Conservation (phyloP, 345 rosid species). For the Salix exigua region DNA sequence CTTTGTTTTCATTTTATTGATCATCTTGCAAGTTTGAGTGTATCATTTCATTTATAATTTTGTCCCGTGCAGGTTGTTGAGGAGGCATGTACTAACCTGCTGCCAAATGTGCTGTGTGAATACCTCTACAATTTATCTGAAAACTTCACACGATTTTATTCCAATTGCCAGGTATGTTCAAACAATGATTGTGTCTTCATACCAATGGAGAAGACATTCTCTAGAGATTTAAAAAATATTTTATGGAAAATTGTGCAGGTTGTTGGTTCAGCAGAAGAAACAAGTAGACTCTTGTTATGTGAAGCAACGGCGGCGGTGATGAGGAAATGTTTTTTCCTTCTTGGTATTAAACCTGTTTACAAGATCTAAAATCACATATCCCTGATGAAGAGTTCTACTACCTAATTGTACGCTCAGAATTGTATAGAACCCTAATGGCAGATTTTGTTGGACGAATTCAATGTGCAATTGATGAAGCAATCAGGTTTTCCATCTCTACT, state of each 20-base stretch:
- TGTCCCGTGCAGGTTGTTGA: constrained; percentile 60
- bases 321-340: constrained; percentile 84
- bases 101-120: constrained; percentile 74
- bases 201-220: background rate
- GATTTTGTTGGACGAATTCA: background rate
- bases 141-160: constrained; percentile 65
- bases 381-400: background rate
- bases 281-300: constrained; percentile 75
- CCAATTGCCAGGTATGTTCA: constrained; percentile 61
- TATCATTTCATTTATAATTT: constrained; percentile 1
- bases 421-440: background rate
- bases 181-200: background rate
- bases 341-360: constrained; percentile 81
- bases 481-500: background rate
- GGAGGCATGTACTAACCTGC: constrained; percentile 69
- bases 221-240: background rate
- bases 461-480: background rate
- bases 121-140: constrained; percentile 75
- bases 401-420: background rate
- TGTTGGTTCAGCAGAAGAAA: constrained; percentile 68
- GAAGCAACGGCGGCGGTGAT: constrained; percentile 90
- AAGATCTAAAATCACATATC: constrained; percentile 47
- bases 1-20: background rate
- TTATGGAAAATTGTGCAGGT: constrained; percentile 49
- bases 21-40: background rate